Evolutionary conservation across 306 rosid genomes (phyloP), one percentile per base, ranked within the genome.

Genomic region (Dryas drummondii): DNA sequence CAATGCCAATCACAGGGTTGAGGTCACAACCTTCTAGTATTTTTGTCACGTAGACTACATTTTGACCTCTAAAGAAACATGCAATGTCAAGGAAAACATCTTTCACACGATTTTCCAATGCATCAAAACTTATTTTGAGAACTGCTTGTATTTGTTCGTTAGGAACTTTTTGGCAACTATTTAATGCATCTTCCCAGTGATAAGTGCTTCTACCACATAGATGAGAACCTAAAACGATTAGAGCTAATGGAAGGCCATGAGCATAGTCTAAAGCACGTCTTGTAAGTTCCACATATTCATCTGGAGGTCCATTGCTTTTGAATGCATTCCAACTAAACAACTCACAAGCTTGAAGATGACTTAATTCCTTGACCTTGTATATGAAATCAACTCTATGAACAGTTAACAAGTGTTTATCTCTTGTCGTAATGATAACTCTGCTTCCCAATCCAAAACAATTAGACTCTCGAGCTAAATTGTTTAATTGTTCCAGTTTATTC

Each of bases 151-250:
- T 81, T 63, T 81, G 66, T 68, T 72, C 73, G 13, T 66, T 66
- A 15, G 79, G 79, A 62, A 46, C 71, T 17, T 56, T 67, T 49
- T 48, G 3, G 45, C 0, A 26, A 67, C 71, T 52, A 22, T 67
- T 3, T 48, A 48, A 12, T 67, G 57, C 5, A 4, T 4, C 71
- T 67, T 5, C 0, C 71, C 56, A 86, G 32, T 66, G 42, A 9
- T 74, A 70, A 4, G 45, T 19, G 4, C 57, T 70, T 59, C 44
- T 75, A 0, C 70, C 56, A 40, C 19, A 73, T 76, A 86, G 60
- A 79, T 73, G 71, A 6, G 82, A 81, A 3, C 88, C 90, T 77
- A 86, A 69, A 49, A 81, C 83, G 54, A 61, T 70, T 69, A 84
- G 60, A 65, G 82, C 86, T 70, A 86, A 4, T 27, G 90, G 90